phyloP scores from a whole-genome alignment of 1,139 yeast species.

The Neolecta irregularis region DNA sequence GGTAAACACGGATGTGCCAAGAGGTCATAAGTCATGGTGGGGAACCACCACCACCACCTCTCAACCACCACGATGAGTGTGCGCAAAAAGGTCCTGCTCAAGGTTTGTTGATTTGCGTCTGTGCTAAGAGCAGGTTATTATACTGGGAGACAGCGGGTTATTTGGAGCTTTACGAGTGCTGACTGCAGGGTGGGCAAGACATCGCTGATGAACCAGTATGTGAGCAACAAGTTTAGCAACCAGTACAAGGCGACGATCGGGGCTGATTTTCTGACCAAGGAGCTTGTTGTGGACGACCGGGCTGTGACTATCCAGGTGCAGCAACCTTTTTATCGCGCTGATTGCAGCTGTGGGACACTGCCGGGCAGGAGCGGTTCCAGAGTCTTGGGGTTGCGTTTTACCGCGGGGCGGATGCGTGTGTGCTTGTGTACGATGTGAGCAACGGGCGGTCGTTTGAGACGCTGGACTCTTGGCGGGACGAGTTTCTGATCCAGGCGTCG shows the following conservation, averaged over 20 bases:
- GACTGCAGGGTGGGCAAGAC: slow-evolving; percentile 72
- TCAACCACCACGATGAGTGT: too few relatives aligned
- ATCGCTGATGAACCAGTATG: slow-evolving; percentile 60
- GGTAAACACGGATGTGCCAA: too few relatives aligned
- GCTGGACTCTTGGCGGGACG: slow-evolving; percentile 86
- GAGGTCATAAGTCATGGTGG: too few relatives aligned
- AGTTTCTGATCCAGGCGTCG: slow-evolving; percentile 82
- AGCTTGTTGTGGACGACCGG: slow-evolving; percentile 66
- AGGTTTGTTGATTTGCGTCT: slow-evolving; percentile 31
- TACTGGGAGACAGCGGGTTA: slow-evolving; percentile 72
- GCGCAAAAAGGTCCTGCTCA: slow-evolving; percentile 81
- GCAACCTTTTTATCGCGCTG: background rate
- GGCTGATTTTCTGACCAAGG: slow-evolving; percentile 90
- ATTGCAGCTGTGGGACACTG: slow-evolving; percentile 74
- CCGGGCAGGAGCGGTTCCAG: slow-evolving; percentile 82
- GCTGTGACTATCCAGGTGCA: slow-evolving; percentile 50
- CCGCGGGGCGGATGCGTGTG: slow-evolving; percentile 97
- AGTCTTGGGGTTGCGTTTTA: slow-evolving; percentile 93
- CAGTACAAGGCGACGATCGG: slow-evolving; percentile 98
- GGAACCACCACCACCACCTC: too few relatives aligned
- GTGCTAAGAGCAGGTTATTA: slow-evolving; percentile 31
- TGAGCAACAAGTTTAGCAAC: slow-evolving; percentile 83
- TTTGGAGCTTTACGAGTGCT: background rate
- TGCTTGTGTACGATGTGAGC: slow-evolving; percentile 84
- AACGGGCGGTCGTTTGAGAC: slow-evolving; percentile 85